Base-by-base conservation (phyloP, 169 alveolate species). In the Eimeria acervulina region DNA sequence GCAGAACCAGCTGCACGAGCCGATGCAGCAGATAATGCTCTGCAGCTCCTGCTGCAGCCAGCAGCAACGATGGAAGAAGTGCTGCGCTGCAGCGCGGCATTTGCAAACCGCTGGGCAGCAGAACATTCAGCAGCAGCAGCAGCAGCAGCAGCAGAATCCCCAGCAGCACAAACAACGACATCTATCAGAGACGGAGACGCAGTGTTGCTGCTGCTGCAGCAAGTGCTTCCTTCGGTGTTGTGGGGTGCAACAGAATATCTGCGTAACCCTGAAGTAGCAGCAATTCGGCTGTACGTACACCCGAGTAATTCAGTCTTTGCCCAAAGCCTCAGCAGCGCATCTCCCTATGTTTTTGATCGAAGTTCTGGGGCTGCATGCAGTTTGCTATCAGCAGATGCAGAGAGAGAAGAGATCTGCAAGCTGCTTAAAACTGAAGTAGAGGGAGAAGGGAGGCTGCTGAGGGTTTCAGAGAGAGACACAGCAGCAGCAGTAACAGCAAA, bases 141-240 rank as follows among this genome's bases (percentile, higher is more conserved):
- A 55, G 93, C 80, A 55, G 61, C 31, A 36, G 52, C 13, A 26
- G 93, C 15, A 13, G 93, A 21, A 0, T 8, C 13, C 31, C 28
- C 61, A 80, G 90, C 44, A 44, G 66, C 59, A 80, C 3, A n/a
- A 36, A 0, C 59, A 15, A 55, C 33, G 33, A 61, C 61, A 52
- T 15, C 31, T 17, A 10, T n/a, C 15, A 52, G 72, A 28, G 93
- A 84, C 17, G 80, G 93, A 10, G 40, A 7, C 0, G 93, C 40
- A 38, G 59, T 31, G 19, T 40, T 84, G 59, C 42, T 84, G 33
- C 66, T 84, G 80, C 42, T 84, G 93, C 93, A 55, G 93, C 93
- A 84, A 42, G 80, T 84, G 93, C 78, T 84, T 63, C 93, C 93
- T 19, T 55, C 93, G 21, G 78, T 84, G 52, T 40, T 84, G 93